Conservation (phyloP, 371 early-diverging fungal genomes). For the Actinomortierella ambigua region DNA sequence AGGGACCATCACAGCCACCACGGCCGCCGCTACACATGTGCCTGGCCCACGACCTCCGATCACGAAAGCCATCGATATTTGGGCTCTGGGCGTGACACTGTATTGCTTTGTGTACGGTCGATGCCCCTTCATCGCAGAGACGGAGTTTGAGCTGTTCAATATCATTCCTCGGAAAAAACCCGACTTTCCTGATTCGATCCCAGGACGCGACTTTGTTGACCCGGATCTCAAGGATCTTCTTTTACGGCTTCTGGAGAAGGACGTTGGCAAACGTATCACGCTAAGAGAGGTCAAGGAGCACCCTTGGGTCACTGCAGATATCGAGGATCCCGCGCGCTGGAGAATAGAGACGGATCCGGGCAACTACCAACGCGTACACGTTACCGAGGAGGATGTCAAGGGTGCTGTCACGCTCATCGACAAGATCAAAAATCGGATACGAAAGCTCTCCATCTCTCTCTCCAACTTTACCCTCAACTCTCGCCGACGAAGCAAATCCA, state of each 20-base stretch:
- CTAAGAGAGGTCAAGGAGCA: slow-evolving; percentile 86
- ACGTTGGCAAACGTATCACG: slow-evolving; percentile 82
- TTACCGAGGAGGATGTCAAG: slow-evolving; percentile 77
- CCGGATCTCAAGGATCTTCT: slow-evolving; percentile 68
- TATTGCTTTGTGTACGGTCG: slow-evolving; percentile 96
- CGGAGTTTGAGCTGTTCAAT: slow-evolving; percentile 95
- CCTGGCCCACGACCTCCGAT: slow-evolving; percentile 55
- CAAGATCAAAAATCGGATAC: slow-evolving; percentile 52
- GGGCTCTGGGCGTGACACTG: slow-evolving; percentile 99
- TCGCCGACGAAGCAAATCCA: slow-evolving; percentile 39
- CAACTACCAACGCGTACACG: slow-evolving; percentile 55
- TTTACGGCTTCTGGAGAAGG: slow-evolving; percentile 77
- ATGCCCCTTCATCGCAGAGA: slow-evolving; percentile 97
- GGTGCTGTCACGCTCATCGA: slow-evolving; percentile 59
- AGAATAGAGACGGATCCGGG: slow-evolving; percentile 67
- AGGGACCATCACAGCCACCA: slow-evolving; percentile 17
- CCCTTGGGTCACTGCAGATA: slow-evolving; percentile 85
- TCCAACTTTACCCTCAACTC: slow-evolving; percentile 42
- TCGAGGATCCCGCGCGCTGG: slow-evolving; percentile 69
- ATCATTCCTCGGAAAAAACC: slow-evolving; percentile 78
- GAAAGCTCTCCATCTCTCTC: slow-evolving; percentile 65
- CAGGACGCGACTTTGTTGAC: slow-evolving; percentile 32
- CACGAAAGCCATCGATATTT: slow-evolving; percentile 94
- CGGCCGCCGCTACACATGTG: too few species aligned
- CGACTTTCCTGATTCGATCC: slow-evolving; percentile 58